phyloP scores from a whole-genome alignment of 164 flowering plant species.

The Nymphaea colorata region DNA sequence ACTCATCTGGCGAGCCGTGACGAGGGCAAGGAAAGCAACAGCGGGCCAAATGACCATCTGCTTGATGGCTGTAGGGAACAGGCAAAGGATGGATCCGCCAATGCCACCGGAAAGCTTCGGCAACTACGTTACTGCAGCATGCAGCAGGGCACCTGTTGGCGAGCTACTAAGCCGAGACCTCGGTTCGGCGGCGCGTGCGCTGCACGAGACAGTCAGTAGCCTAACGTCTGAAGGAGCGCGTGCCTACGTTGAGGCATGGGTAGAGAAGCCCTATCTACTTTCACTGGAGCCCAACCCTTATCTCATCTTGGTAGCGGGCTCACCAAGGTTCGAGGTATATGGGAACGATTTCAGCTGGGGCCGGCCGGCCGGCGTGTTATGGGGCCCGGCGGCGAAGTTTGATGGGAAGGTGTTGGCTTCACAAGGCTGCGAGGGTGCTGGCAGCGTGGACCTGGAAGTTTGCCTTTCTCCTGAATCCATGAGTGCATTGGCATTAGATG shows the following conservation, averaged over 20 bases:
- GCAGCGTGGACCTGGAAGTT: slow-evolving; percentile 1
- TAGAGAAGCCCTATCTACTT: background rate
- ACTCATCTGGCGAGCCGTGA: slow-evolving; percentile 7
- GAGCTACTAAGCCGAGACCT: background rate
- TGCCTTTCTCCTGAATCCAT: background rate
- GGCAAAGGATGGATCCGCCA: slow-evolving; percentile 29
- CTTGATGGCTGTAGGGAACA: slow-evolving; percentile 19
- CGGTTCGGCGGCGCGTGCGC: slow-evolving; percentile 3
- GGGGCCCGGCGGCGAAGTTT: background rate
- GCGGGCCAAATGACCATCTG: slow-evolving; percentile 21
- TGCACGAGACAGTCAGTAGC: slow-evolving; percentile 1
- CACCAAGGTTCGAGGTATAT: slow-evolving; percentile 2
- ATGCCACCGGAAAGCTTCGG: slow-evolving; percentile 32
- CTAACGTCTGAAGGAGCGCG: background rate
- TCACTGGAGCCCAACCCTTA: background rate
- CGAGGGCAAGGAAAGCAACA: slow-evolving; percentile 4
- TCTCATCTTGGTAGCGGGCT: background rate
- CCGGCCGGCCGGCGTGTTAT: background rate
- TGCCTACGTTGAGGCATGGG: background rate
- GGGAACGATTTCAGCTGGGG: slow-evolving; percentile 7
- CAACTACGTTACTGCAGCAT: slow-evolving; percentile 15
- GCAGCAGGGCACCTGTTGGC: background rate
- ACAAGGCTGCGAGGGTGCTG: slow-evolving; percentile 1
- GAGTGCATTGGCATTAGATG: background rate
- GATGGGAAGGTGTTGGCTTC: background rate